Percentiles rank a stretch among this genome's conserved stretches.
phyloP scores from a whole-genome alignment of 208 protist genomes.

The Leishmania aethiopica region DNA sequence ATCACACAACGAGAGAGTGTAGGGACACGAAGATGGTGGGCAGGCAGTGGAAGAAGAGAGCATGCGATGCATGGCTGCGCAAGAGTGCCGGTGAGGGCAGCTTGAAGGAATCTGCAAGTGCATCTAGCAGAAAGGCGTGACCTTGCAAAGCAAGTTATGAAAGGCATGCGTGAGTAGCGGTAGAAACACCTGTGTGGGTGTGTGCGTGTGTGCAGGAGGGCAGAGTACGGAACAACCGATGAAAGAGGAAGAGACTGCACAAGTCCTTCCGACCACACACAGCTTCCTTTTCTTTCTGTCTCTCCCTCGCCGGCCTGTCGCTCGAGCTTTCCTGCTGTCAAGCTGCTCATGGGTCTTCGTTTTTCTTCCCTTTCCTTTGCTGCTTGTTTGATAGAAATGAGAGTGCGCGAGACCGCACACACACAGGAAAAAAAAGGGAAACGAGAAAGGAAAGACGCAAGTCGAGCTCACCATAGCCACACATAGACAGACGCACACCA shows the following conservation, averaged over 20 bases:
- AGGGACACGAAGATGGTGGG: not conserved
- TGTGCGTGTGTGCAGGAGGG: not conserved
- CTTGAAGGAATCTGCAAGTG: not conserved
- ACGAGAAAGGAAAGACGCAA: conserved; percentile 10
- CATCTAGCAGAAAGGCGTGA: not conserved
- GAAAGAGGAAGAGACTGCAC: not conserved
- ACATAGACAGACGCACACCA: not conserved
- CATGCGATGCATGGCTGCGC: not conserved
- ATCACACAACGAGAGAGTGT: not conserved
- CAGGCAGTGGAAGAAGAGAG: not conserved
- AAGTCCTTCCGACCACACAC: not conserved
- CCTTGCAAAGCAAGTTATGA: not conserved
- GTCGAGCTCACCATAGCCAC: not conserved
- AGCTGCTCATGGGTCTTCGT: not conserved
- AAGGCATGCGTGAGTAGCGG: not conserved
- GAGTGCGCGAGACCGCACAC: not conserved
- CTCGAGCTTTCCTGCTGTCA: not conserved
- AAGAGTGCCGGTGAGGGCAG: not conserved
- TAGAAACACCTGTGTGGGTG: not conserved
- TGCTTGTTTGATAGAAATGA: conserved; percentile 12
- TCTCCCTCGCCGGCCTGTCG: not conserved
- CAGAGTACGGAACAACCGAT: not conserved
- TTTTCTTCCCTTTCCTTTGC: not conserved
- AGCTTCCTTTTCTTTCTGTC: not conserved
- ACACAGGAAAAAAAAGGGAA: conserved; percentile 6